Evolutionary conservation across 1,284 basidiomycete species (phyloP), one percentile per base, ranked within the genome.

Genomic region (Microstroma glucosiphilum): DNA sequence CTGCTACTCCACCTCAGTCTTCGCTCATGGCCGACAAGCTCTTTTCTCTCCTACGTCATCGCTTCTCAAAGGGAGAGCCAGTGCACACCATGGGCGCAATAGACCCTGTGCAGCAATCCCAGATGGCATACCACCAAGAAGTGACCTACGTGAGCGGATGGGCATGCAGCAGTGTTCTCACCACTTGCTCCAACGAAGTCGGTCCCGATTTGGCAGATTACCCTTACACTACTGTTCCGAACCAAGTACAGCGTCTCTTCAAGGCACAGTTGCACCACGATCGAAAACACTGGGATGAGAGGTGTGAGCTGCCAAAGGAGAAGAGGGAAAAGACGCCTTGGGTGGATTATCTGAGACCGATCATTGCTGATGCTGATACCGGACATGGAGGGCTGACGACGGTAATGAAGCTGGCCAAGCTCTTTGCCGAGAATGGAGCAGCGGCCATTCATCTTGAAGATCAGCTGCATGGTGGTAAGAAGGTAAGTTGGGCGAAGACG

Each of bases 141-240:
- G 89, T 91, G 23, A 89, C 97, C 56, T 98, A 98, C 79, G 85
- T 99, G 26, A 96, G 91, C 46, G 94, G 94, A 26, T 99, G 94
- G 93, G 96, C 92, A 64, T 85, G 92, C 61, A 84, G 91, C 58
- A 91, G 90, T 25, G 76, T 79, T 15, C 67, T 80, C 26, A 79
- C 76, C 42, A 96, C 92, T 1, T 89, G 87, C 37, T 90, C 87
- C 75, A 93, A 97, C 76, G 96, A 98, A 82, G 93, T 96, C 60
- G 94, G 94, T 53, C 94, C 94, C 46, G 94, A 98, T 83, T 87
- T 98, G 78, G 96, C 93, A 37, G 81, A 94, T 80, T 94, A 94
- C 79, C 91, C 91, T 0, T 94, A 92, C 80, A 93, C 91, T 7
- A 94, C 91, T 0, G 91, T 94, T 7, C 91, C 91, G 23, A 94